A percentile compares a stretch with the other conserved stretches of the same genome.
Evolutionary conservation across 345 rosid species (phyloP).

Genomic region (Lepidium aucheri): DNA sequence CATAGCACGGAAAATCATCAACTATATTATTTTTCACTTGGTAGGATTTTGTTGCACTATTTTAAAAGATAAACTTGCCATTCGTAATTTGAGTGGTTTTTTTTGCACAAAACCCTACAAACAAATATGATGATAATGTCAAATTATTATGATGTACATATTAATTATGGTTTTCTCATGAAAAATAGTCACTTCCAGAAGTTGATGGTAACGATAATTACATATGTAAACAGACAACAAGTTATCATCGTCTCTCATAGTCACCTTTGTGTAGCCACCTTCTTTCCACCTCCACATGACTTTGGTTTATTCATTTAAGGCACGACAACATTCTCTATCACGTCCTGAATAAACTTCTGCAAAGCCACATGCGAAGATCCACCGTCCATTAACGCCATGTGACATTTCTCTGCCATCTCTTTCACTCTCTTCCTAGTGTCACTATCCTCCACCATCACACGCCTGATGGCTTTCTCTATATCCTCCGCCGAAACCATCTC

Average conservation of each 20-base stretch:
- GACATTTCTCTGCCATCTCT: slow-evolving; percentile 22
- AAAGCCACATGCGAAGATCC: slow-evolving; percentile 33
- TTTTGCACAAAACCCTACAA: too few relatives aligned
- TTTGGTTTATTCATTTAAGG: not conserved
- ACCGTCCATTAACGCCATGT: slow-evolving; percentile 28
- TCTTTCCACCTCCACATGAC: not conserved
- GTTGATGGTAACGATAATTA: too few relatives aligned
- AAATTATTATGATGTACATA: too few relatives aligned
- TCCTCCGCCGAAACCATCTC: slow-evolving; percentile 27
- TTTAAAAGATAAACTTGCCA: too few relatives aligned
- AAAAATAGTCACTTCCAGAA: too few relatives aligned
- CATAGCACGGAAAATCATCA: too few relatives aligned
- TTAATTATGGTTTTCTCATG: too few relatives aligned
- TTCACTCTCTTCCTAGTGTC: slow-evolving; percentile 28
- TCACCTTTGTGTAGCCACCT: not conserved
- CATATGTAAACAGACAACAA: too few relatives aligned
- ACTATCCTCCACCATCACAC: slow-evolving; percentile 30
- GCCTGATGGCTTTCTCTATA: slow-evolving; percentile 32
- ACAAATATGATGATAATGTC: too few relatives aligned
- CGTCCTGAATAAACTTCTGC: slow-evolving; percentile 29
- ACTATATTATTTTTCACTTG: too few relatives aligned
- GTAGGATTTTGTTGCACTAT: too few relatives aligned
- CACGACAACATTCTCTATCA: not conserved
- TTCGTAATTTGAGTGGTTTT: too few relatives aligned
- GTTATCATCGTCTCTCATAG: not conserved